These are phyloP conservation scores for Suaeda aralocaspica DNA, from an alignment of 148 eudicot genomes.

Conservation along the genomic window DNA sequence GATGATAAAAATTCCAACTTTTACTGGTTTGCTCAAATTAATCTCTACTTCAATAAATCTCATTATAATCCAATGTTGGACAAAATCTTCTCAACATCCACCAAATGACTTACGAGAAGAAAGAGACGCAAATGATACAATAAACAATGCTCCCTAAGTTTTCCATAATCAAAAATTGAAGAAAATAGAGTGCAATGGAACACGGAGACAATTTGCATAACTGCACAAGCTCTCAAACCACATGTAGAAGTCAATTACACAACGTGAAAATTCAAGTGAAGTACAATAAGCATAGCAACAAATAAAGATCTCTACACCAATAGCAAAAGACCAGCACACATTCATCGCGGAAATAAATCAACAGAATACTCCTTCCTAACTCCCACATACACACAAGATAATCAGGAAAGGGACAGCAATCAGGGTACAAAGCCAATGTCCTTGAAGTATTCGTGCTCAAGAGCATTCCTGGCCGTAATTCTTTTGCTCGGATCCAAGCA, in stretches of 20 bases:
- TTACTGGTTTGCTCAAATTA: too few relatives aligned
- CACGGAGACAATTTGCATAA: background rate
- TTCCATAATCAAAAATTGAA: background rate
- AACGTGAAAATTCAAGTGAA: conserved; percentile 9
- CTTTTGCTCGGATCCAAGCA: conserved; percentile 87
- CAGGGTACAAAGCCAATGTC: conserved; percentile 66
- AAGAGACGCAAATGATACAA: too few relatives aligned
- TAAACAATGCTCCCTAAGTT: background rate
- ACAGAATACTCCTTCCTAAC: conserved; percentile 19
- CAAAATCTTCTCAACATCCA: too few relatives aligned
- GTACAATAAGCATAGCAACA: conserved; percentile 1
- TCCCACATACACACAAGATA: conserved; percentile 32
- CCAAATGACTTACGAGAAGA: too few relatives aligned
- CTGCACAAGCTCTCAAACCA: conserved; percentile 12
- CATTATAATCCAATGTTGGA: too few relatives aligned
- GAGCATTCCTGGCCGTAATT: conserved; percentile 84
- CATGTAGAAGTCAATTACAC: conserved; percentile 11
- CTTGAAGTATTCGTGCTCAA: conserved; percentile 90
- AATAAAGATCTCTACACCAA: conserved; percentile 22
- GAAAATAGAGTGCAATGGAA: background rate
- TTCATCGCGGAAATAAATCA: background rate
- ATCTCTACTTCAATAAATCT: too few relatives aligned
- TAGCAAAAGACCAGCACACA: conserved; percentile 17
- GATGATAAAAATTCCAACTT: too few relatives aligned
- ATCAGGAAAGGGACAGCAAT: conserved; percentile 11